Conservation (phyloP, 2,329 filamentous ascomycete species). For the Fusarium veterinarium region DNA sequence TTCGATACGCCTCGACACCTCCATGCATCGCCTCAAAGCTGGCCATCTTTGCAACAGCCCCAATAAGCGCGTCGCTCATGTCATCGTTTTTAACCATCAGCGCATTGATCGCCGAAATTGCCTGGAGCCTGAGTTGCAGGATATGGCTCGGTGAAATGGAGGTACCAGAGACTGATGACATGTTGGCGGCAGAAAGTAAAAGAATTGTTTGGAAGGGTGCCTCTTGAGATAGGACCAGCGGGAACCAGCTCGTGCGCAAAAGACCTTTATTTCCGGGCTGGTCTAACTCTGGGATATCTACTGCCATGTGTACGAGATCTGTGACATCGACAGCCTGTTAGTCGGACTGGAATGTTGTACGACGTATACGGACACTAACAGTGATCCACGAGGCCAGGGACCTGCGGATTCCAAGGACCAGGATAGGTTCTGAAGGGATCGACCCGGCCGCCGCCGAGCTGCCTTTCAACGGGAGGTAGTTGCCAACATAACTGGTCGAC, state of each 20-base stretch:
- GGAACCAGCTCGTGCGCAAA: neutral
- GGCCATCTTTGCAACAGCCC: neutral
- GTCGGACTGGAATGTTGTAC: accelerated
- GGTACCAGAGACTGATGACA: accelerated
- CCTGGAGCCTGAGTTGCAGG: neutral
- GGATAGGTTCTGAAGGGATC: neutral
- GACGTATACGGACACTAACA: accelerated
- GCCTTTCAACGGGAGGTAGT: neutral
- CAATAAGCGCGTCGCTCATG: neutral
- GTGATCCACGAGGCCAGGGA: neutral
- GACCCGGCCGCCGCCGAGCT: neutral
- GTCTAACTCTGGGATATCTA: neutral
- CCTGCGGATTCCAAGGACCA: neutral
- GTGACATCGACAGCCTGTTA: accelerated
- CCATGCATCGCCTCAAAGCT: neutral
- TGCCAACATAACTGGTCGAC: accelerated
- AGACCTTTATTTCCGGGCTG: neutral
- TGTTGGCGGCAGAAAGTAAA: neutral
- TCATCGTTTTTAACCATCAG: neutral
- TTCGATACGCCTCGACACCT: neutral
- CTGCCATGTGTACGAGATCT: neutral
- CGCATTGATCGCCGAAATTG: accelerated
- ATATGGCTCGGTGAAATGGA: accelerated
- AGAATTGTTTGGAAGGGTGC: neutral
- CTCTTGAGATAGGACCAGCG: accelerated